Percentiles rank a stretch among this genome's conserved stretches.
Conservation (phyloP, 2,329 filamentous ascomycete genomes). For the Elsinoe necatrix region DNA sequence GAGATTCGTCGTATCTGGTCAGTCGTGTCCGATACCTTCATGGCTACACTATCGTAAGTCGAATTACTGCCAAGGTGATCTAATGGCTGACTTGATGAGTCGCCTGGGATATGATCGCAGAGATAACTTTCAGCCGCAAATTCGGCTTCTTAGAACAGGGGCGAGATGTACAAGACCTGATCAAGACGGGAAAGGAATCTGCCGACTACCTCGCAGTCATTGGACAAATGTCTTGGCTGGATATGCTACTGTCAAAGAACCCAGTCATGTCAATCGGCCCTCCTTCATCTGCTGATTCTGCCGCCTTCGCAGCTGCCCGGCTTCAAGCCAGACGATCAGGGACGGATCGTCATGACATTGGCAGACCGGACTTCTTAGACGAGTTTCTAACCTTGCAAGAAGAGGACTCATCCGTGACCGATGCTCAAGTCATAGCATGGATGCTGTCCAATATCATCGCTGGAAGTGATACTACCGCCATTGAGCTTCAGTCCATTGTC, state of each 20-base stretch:
- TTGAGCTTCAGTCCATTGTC: conserved; percentile 24
- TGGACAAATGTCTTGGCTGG: conserved; percentile 14
- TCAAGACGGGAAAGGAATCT: neutral
- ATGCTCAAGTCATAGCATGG: conserved; percentile 25
- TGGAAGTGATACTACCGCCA: conserved; percentile 28
- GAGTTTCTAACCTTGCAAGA: conserved; percentile 20
- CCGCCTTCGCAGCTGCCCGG: neutral
- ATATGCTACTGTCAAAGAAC: conserved; percentile 13
- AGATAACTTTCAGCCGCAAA: conserved; percentile 15
- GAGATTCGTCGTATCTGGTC: neutral
- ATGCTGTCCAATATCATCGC: conserved; percentile 27
- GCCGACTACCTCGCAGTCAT: conserved; percentile 14
- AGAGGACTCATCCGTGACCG: conserved; percentile 23
- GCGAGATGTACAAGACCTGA: conserved; percentile 5
- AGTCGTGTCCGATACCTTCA: conserved; percentile 7
- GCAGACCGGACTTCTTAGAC: conserved; percentile 20
- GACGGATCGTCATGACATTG: neutral
- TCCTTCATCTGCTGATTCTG: conserved; percentile 16
- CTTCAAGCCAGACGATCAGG: neutral
- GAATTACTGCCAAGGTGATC: neutral
- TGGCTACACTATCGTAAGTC: conserved; percentile 13
- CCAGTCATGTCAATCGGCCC: conserved; percentile 14
- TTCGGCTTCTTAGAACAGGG: conserved; percentile 16
- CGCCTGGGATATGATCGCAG: conserved; percentile 16
- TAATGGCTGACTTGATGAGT: neutral